Evolutionary conservation across 768 basidiomycete genomes (phyloP).

Genomic region (Amanita muscaria): DNA sequence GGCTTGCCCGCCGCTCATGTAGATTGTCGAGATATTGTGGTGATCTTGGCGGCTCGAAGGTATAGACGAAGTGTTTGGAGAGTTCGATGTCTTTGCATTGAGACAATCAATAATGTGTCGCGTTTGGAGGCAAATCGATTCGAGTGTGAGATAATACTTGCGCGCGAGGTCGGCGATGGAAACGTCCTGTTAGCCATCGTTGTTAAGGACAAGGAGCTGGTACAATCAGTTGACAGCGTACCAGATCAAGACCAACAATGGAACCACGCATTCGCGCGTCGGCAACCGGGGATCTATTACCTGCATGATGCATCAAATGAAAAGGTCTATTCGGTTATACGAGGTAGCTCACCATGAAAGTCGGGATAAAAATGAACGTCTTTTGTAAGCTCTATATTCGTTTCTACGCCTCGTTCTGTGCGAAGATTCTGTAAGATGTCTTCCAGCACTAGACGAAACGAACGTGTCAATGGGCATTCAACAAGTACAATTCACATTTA

Average conservation of each 20-base stretch:
- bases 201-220: neutral
- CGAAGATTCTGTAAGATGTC: slow-evolving; percentile 63
- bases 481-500: slow-evolving; percentile 17
- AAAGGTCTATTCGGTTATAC: neutral
- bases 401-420: slow-evolving; percentile 42
- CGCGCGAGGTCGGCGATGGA: slow-evolving; percentile 75
- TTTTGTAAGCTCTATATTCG: slow-evolving; percentile 78
- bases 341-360: slow-evolving; percentile 57
- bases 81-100: slow-evolving; percentile 36
- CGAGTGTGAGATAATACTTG: slow-evolving; percentile 85
- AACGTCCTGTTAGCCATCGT: slow-evolving; percentile 39
- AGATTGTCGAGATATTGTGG: slow-evolving; percentile 75
- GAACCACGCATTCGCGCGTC: slow-evolving; percentile 94
- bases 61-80: neutral
- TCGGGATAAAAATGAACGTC: slow-evolving; percentile 95
- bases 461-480: neutral
- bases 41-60: slow-evolving; percentile 32
- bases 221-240: slow-evolving; percentile 19
- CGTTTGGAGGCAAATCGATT: slow-evolving; percentile 91
- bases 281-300: slow-evolving; percentile 93
- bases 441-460: slow-evolving; percentile 50
- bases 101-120: slow-evolving; percentile 89
- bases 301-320: slow-evolving; percentile 28
- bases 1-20: slow-evolving; percentile 90
- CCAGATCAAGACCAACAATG: slow-evolving; percentile 78